Base-by-base conservation (phyloP, 2,329 filamentous ascomycete species). In the Pseudocercospora cruenta region DNA sequence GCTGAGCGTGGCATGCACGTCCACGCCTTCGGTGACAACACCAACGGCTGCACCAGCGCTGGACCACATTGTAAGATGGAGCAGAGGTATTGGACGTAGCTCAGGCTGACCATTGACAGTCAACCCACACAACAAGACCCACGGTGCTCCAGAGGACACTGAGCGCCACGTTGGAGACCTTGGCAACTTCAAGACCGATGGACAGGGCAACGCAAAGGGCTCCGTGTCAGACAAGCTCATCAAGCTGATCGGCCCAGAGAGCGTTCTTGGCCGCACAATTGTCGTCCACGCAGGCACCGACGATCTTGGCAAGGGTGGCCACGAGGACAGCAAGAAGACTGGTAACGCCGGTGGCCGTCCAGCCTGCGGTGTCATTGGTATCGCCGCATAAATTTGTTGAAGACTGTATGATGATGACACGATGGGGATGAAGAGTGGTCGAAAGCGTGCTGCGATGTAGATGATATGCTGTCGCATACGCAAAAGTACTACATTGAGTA, bases 1-100 rank as follows among this genome's bases (percentile, higher is more conserved):
- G 94, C 95, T 79, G 88, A 96, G 89, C 94, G 95, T 83, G 95
- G 93, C 82, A 93, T 98, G 88, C 95, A 99, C 87, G 90, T 99
- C 79, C 95, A 99, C 87, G 92, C 95, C 82, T 99, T 97, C 79
- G 95, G 95, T 81, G 95, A 98, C 88, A 98, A 98, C 88, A 98
- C 95, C 87, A 99, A 99, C 85, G 95, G 95, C 82, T 99, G 95
- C 91, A 98, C 94, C 73, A 96, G 92, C 73, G 95, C 95, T 73
- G 95, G 95, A 62, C 94, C 95, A 82, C 95, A 99, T 87, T 99
- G 93, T 96, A 85, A 80, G 92, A 53, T 26, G 1, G 3, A 12
- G 1, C 10, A 26, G 10, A 22, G 4, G 12, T 5, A 19, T 22
- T 16, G 8, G 12, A 19, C 14, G 36, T 36, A 51, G 28, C n/a